Percentiles rank a stretch among this genome's conserved stretches.
phyloP scores from a whole-genome alignment of 371 early-diverging fungal species.

The Mortierella sp. region DNA sequence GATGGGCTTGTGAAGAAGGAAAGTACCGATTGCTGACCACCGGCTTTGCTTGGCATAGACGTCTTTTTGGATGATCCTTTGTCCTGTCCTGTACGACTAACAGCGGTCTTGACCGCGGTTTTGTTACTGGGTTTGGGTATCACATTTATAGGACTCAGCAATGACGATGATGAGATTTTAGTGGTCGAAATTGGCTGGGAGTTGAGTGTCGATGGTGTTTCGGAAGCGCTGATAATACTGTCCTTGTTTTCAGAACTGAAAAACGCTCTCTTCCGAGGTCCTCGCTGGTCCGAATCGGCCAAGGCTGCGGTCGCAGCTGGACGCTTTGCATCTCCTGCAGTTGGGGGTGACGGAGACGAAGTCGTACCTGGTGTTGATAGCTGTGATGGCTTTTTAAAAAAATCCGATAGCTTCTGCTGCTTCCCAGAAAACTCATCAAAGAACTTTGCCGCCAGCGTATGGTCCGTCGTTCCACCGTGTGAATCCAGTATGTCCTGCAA shows the following conservation, averaged over 20 bases:
- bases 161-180: no score
- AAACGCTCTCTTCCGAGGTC: not conserved
- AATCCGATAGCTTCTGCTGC: constrained; percentile 62
- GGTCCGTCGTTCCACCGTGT: constrained; percentile 29
- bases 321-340: not conserved
- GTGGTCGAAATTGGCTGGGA: not conserved
- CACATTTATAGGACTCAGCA: no score
- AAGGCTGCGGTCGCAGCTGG: not conserved
- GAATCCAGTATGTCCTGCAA: constrained; percentile 40
- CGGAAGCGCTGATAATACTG: not conserved
- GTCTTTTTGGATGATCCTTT: constrained; percentile 19
- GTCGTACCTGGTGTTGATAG: not conserved
- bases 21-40: constrained; percentile 26
- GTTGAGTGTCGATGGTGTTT: not conserved
- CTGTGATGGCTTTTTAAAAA: constrained; percentile 39
- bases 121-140: constrained; percentile 17
- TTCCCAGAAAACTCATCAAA: constrained; percentile 72
- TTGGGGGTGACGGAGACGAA: not conserved
- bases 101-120: not conserved
- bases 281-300: not conserved
- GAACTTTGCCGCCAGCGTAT: constrained; percentile 66
- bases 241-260: not conserved
- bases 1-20: constrained; percentile 31
- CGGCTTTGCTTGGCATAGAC: not conserved
- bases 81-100: not conserved